Evolutionary conservation across 192 early-diverging fungal species (phyloP).

Genomic region (Hyaloraphidium curvatum): DNA sequence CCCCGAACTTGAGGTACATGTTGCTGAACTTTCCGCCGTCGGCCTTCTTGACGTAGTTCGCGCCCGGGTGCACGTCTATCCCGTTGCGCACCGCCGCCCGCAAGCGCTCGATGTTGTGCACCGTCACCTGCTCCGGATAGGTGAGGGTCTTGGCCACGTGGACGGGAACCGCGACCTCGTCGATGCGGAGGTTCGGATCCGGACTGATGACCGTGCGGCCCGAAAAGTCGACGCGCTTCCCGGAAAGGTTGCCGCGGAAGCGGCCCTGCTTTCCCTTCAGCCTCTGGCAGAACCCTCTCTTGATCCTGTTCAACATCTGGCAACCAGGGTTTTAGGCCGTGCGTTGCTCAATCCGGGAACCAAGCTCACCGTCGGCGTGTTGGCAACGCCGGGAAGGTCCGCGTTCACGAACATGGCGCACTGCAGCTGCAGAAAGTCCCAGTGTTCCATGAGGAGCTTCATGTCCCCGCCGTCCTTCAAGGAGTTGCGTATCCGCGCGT

Average conservation of each 20-base stretch:
- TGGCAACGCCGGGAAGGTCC: conserved; percentile 77
- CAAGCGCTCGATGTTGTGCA: conserved; percentile 67
- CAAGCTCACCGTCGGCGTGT: not conserved
- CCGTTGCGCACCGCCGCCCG: conserved; percentile 64
- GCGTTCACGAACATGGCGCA: conserved; percentile 95
- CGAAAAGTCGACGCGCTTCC: conserved; percentile 98
- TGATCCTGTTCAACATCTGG: conserved; percentile 35
- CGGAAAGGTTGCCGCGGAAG: conserved; percentile 95
- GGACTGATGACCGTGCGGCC: conserved; percentile 98
- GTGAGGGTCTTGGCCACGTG: conserved; percentile 80
- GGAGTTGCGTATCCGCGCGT: conserved; percentile 48
- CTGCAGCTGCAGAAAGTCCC: conserved; percentile 86
- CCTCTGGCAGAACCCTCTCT: conserved; percentile 80
- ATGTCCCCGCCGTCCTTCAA: conserved; percentile 41
- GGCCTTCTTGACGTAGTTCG: conserved; percentile 53
- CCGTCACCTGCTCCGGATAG: conserved; percentile 87
- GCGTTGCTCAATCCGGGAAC: not conserved
- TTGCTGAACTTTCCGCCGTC: conserved; percentile 28
- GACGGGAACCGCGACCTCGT: conserved; percentile 80
- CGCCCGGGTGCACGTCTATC: conserved; percentile 77
- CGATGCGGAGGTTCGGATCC: conserved; percentile 94
- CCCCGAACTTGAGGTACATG: conserved; percentile 50
- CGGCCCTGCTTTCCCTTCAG: conserved; percentile 98
- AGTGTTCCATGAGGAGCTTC: conserved; percentile 67
- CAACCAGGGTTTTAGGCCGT: no score